Percentiles rank a stretch among this genome's conserved stretches.
Conservation (phyloP, 768 basidiomycete species). For the Leccinum longicurvipes region DNA sequence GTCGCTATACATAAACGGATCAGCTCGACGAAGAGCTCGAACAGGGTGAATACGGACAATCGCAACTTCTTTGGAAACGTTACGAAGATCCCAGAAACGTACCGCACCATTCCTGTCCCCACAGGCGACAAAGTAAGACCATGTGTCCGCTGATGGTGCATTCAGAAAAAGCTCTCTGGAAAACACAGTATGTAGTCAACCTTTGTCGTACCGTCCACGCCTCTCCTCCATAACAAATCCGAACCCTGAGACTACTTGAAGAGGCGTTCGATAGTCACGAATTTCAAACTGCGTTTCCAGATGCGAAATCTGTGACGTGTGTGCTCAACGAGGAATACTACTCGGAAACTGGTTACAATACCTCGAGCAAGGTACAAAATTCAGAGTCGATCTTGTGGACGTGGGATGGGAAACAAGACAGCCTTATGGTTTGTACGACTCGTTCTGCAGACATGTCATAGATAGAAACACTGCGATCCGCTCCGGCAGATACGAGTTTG, state of each 20-base stretch:
- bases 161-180: slow-evolving; percentile 13
- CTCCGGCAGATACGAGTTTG: slow-evolving; percentile 46
- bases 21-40: neutral
- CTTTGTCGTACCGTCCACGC: slow-evolving; percentile 46
- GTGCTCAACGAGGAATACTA: neutral
- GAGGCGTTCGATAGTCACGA: slow-evolving; percentile 43
- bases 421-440: slow-evolving; percentile 37
- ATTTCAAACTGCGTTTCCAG: slow-evolving; percentile 51
- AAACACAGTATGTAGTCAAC: slow-evolving; percentile 24
- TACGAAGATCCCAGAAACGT: slow-evolving; percentile 49
- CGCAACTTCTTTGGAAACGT: slow-evolving; percentile 23
- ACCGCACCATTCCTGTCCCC: slow-evolving; percentile 42
- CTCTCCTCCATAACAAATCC: slow-evolving; percentile 37
- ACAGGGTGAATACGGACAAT: slow-evolving; percentile 16
- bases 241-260: slow-evolving; percentile 39
- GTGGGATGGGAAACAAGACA: slow-evolving; percentile 44
- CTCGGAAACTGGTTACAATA: slow-evolving; percentile 16
- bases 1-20: slow-evolving; percentile 25
- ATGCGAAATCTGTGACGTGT: slow-evolving; percentile 39
- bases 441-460: slow-evolving; percentile 49
- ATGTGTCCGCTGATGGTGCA: slow-evolving; percentile 20
- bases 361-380: slow-evolving; percentile 45
- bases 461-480: slow-evolving; percentile 43
- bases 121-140: slow-evolving; percentile 39
- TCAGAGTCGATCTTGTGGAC: slow-evolving; percentile 36